Base-by-base conservation (phyloP, 257 asterid genomes). In the Plantago ovata region DNA sequence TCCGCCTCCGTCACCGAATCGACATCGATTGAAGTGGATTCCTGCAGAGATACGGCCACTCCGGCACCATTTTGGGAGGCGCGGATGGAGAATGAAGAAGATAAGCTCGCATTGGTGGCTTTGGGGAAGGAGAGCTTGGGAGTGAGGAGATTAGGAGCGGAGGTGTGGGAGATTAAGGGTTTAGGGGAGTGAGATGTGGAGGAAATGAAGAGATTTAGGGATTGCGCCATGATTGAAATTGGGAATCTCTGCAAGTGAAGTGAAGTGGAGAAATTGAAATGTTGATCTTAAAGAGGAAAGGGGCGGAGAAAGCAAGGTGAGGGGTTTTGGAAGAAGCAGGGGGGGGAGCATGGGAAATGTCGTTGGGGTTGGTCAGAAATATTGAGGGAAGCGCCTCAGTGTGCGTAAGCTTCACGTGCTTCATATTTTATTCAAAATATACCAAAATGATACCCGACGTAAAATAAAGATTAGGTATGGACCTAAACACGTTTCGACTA, bases 1-100 rank as follows among this genome's bases (percentile, higher is more conserved):
- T 93, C 99, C 46, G 79, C 86, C 81, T 89, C 99, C 64, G 99
- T 93, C 42, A 89, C 97, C 2, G 94, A 68, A 38, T 93, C 99
- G 3, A 93, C 96, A 59, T 93, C 99, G 50, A 93, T 82, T 48
- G 96, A 72, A 51, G 84, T 62, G 58, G 86, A 72, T 53, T 89
- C 89, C 70, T 69, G 74, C 56, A 69, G 22, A 41, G 80, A 70
- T 28, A 70, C 43, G 1, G 39, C 60, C 52, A 71, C 81, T 39
- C 85, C 76, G 3, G 66, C 53, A n/a, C 94, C 94, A 69, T 87
- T 90, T 0, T 57, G 70, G 36, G 94, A 69, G 38, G 84, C 82
- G 60, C 47, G 65, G 41, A 78, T 20, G 55, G 6, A 51, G 14
- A 73, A 42, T 0, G 75, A 36, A 53, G 70, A 12, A 39, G 36